Percentiles rank a stretch among this genome's conserved stretches.
These are phyloP conservation scores for Crithidia bombi DNA, from an alignment of 208 protist genomes.

Conservation along the genomic window DNA sequence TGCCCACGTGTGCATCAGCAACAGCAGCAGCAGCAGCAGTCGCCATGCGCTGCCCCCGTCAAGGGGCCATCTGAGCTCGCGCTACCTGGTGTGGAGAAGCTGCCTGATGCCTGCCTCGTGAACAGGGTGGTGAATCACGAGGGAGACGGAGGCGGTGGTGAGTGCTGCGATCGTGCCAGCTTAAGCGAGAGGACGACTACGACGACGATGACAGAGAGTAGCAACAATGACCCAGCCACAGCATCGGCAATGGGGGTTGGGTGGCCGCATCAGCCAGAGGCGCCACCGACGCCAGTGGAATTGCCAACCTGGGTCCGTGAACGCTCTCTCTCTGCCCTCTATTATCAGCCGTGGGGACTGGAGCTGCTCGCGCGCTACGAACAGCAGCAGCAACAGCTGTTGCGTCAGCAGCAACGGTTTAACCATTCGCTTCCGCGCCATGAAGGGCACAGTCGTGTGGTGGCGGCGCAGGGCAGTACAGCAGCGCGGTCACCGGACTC, in stretches of 20 bases:
- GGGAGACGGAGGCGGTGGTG: neutral
- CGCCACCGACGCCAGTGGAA: slow-evolving; percentile 23
- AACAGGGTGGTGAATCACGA: neutral
- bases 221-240: neutral
- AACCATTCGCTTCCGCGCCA: neutral
- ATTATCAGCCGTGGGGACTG: slow-evolving; percentile 39
- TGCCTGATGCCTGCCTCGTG: neutral
- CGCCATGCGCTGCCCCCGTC: no score
- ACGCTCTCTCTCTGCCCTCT: slow-evolving; percentile 36
- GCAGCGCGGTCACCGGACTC: neutral
- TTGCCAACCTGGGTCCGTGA: slow-evolving; percentile 35
- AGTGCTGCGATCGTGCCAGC: slow-evolving; percentile 9
- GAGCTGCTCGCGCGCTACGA: slow-evolving; percentile 36
- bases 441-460: neutral
- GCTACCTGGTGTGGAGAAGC: neutral
- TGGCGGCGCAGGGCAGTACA: neutral
- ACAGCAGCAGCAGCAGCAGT: neutral
- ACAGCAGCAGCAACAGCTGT: slow-evolving; percentile 23
- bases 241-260: neutral
- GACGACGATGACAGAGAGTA: no score
- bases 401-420: slow-evolving; percentile 15
- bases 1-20: neutral
- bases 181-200: neutral
- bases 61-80: no score
- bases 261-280: neutral